These are phyloP conservation scores for Trametes pubescens DNA, from an alignment of 1,284 basidiomycete species.

Conservation along the genomic window DNA sequence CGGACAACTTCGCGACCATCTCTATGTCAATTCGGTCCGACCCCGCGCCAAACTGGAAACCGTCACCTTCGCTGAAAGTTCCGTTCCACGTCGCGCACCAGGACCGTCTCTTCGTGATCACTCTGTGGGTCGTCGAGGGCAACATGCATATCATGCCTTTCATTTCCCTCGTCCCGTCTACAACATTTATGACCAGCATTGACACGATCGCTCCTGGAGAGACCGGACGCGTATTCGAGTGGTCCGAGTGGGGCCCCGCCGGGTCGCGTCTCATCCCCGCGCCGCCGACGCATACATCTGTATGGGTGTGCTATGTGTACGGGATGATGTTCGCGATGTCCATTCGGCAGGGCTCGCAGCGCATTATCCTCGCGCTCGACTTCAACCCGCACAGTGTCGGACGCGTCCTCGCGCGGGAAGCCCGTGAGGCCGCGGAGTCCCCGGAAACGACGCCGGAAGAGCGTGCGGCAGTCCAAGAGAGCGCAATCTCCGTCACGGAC, in stretches of 20 bases:
- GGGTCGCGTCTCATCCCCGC: constrained; percentile 53
- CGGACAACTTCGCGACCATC: constrained; percentile 37
- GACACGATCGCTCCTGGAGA: constrained; percentile 33
- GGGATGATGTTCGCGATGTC: constrained; percentile 55
- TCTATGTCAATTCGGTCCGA: constrained; percentile 62
- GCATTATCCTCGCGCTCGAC: constrained; percentile 48
- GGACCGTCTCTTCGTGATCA: constrained; percentile 58
- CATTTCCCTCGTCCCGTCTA: constrained; percentile 58
- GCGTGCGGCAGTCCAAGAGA: neutral
- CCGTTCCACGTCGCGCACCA: constrained; percentile 59
- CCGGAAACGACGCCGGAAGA: neutral
- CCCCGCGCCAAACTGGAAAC: constrained; percentile 57
- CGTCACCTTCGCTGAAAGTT: constrained; percentile 43
- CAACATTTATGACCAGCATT: constrained; percentile 50
- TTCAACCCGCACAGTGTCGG: constrained; percentile 57
- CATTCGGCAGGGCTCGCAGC: constrained; percentile 27
- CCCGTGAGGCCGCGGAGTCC: constrained; percentile 8
- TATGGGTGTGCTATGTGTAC: constrained; percentile 69
- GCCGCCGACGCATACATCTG: constrained; percentile 44
- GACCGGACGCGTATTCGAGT: constrained; percentile 45
- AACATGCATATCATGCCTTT: constrained; percentile 41
- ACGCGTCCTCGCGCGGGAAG: constrained; percentile 31
- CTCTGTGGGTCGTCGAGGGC: constrained; percentile 46
- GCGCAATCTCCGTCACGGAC: constrained; percentile 17
- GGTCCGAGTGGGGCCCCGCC: constrained; percentile 61